Evolutionary conservation across 2,329 filamentous ascomycete genomes (phyloP).

Genomic region (Penicillium sp.): DNA sequence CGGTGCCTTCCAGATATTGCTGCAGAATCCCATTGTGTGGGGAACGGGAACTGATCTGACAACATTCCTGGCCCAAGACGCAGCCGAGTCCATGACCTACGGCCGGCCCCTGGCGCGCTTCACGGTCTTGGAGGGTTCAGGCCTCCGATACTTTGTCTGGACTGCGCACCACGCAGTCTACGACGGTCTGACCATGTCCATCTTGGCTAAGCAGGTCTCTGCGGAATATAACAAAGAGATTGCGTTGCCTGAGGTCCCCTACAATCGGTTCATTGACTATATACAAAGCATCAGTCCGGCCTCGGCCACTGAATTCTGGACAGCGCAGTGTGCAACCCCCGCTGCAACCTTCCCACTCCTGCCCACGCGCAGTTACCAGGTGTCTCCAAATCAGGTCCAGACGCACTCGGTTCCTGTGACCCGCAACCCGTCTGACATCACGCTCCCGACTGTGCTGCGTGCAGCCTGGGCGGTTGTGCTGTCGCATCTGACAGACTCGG

Average conservation of each 20-base stretch:
- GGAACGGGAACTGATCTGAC: neutral
- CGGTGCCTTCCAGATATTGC: neutral
- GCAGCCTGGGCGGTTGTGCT: slow-evolving; percentile 33
- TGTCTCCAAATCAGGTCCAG: neutral
- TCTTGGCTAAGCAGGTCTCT: neutral
- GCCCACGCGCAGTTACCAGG: neutral
- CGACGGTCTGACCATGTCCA: slow-evolving; percentile 29
- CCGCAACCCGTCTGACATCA: slow-evolving; percentile 3
- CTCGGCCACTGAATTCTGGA: slow-evolving; percentile 1
- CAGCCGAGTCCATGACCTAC: neutral
- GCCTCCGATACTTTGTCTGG: slow-evolving; percentile 26
- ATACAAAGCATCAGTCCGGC: neutral
- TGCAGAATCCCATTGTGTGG: neutral
- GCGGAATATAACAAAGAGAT: neutral
- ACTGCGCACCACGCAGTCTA: slow-evolving; percentile 39
- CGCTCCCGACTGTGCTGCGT: slow-evolving; percentile 27
- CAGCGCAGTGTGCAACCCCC: neutral
- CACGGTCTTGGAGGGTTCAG: neutral
- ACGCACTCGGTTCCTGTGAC: neutral
- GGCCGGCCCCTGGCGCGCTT: neutral
- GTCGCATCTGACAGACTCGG: slow-evolving; percentile 26
- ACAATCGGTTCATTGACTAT: slow-evolving; percentile 1
- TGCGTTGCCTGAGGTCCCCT: neutral
- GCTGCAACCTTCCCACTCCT: neutral
- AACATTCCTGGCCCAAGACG: neutral